These are phyloP conservation scores for Paramyrothecium sp. DNA, from an alignment of 2,329 filamentous ascomycete genomes.

Conservation along the genomic window DNA sequence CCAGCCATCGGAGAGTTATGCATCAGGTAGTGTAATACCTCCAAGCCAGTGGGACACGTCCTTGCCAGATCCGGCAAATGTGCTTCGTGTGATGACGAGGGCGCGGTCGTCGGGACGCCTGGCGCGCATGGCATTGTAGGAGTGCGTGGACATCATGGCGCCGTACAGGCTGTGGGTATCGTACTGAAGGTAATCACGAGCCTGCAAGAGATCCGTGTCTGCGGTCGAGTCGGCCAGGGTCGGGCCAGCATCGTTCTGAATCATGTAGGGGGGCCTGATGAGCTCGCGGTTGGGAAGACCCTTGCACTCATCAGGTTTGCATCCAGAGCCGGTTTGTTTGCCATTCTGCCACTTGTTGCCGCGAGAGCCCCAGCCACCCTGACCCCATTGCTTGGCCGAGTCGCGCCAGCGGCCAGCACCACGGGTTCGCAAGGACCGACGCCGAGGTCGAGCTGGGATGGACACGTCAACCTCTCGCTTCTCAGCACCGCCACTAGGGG, in stretches of 20 bases:
- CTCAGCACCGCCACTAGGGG: not conserved
- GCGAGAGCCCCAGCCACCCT: conserved; percentile 7
- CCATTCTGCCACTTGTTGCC: conserved; percentile 15
- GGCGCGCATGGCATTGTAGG: conserved; percentile 62
- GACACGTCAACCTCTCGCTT: conserved; percentile 3
- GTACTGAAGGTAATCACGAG: conserved; percentile 15
- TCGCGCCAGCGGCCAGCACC: conserved; percentile 13
- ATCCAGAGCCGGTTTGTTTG: conserved; percentile 18
- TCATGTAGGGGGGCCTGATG: conserved; percentile 19
- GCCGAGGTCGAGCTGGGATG: not conserved
- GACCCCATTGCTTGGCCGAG: conserved; percentile 9
- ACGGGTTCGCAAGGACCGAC: not conserved
- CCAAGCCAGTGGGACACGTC: conserved; percentile 63
- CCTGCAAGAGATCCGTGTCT: conserved; percentile 20
- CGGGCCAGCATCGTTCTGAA: conserved; percentile 21
- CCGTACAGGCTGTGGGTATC: conserved; percentile 80
- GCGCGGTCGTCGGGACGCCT: conserved; percentile 65
- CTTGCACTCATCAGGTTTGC: conserved; percentile 15
- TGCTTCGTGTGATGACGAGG: conserved; percentile 72
- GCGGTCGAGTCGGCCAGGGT: conserved; percentile 18
- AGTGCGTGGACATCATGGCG: conserved; percentile 69
- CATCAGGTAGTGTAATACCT: conserved; percentile 4
- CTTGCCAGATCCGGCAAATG: conserved; percentile 69
- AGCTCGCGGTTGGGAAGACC: conserved; percentile 20
- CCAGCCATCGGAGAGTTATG: not conserved